Percentiles rank a stretch among this genome's conserved stretches.
phyloP scores from a whole-genome alignment of 139 green algal species.

The Chlamydomonas sphaeroides region DNA sequence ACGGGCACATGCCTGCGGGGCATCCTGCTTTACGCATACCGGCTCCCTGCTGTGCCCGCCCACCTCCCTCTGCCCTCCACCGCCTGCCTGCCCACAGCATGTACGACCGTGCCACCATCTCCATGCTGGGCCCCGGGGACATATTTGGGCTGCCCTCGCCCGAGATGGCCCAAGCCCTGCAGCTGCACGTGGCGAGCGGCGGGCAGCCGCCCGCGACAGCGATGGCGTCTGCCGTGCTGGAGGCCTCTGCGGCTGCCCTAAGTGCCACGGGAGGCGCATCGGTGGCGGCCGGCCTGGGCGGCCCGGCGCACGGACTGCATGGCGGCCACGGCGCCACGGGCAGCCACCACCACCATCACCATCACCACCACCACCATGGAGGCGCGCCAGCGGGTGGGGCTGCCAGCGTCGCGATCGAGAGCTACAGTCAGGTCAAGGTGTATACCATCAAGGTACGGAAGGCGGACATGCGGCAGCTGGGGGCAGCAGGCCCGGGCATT shows the following conservation, averaged over 20 bases:
- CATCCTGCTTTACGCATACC: background rate
- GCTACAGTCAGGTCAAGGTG: conserved; percentile 32
- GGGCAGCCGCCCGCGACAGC: no score
- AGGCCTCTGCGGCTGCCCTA: no score
- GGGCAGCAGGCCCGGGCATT: no score
- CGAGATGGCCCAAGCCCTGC: conserved; percentile 14
- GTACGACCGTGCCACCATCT: conserved; percentile 39
- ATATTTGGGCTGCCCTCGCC: conserved; percentile 40
- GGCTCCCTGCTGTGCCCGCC: background rate
- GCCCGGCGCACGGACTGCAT: no score
- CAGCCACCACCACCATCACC: no score
- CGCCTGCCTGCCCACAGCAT: no score
- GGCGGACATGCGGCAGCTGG: no score
- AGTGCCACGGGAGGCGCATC: no score
- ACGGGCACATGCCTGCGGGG: background rate
- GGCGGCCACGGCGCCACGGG: no score
- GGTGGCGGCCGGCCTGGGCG: no score
- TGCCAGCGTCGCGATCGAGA: conserved; percentile 23
- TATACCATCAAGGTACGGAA: conserved; percentile 38
- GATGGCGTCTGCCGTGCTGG: no score
- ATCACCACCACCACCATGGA: no score
- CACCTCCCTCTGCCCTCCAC: background rate
- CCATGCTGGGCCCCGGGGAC: conserved; percentile 11
- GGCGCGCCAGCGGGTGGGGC: background rate
- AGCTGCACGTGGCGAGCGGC: conserved; percentile 32